Evolutionary conservation across 2,329 filamentous ascomycete species (phyloP).

Genomic region (Cladophialophora carrionii): DNA sequence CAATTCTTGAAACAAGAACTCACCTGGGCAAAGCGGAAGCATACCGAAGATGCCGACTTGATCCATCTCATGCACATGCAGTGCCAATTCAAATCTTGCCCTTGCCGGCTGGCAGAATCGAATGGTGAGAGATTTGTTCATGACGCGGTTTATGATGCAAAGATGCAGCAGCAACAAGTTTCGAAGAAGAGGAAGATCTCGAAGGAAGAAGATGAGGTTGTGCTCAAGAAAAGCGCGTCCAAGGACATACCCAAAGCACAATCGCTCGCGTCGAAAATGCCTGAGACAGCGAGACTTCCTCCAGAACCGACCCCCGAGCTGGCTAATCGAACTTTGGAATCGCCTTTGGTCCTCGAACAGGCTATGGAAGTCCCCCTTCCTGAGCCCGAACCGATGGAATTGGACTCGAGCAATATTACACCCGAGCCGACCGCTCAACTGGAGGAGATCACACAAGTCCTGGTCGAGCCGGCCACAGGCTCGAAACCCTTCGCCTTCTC

Average conservation of each 20-base stretch:
- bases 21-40: slow-evolving; percentile 54
- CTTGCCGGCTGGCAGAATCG: slow-evolving; percentile 52
- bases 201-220: not conserved
- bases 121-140: slow-evolving; percentile 48
- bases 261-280: not conserved
- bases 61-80: slow-evolving; percentile 56
- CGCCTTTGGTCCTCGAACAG: slow-evolving; percentile 28
- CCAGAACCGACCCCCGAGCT: slow-evolving; percentile 23
- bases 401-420: slow-evolving; percentile 24
- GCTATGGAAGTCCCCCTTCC: slow-evolving; percentile 36
- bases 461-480: slow-evolving; percentile 34
- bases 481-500: slow-evolving; percentile 36
- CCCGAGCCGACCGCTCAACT: slow-evolving; percentile 35
- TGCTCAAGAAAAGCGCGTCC: slow-evolving; percentile 1
- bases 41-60: slow-evolving; percentile 57
- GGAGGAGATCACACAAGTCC: slow-evolving; percentile 39
- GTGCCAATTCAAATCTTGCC: slow-evolving; percentile 54
- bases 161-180: slow-evolving; percentile 25
- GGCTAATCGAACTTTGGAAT: slow-evolving; percentile 3
- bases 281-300: slow-evolving; percentile 14
- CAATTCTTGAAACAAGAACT: slow-evolving; percentile 55
- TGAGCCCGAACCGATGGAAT: slow-evolving; percentile 31
- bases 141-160: slow-evolving; percentile 43
- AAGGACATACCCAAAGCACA: not conserved
- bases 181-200: slow-evolving; percentile 33